Conservation (phyloP, 371 early-diverging fungal species). For the Funneliformis caledonium region DNA sequence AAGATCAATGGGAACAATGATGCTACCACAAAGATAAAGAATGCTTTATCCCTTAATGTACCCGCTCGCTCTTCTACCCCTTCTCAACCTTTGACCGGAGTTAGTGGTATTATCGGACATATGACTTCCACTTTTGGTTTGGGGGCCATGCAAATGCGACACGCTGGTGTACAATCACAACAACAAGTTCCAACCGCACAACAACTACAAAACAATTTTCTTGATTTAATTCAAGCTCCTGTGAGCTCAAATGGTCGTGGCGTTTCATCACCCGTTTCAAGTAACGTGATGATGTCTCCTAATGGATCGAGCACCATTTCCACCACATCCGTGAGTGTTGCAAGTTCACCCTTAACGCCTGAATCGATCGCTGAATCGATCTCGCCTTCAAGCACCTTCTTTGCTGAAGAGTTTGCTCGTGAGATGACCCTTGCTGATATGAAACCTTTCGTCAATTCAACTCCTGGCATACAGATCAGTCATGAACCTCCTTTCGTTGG, state of each 20-base stretch:
- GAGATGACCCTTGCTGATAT: neutral
- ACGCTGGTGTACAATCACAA: neutral
- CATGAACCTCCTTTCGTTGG: neutral
- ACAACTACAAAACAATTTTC: neutral
- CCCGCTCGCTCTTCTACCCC: neutral
- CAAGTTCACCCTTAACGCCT: neutral
- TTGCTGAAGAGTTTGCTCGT: slow-evolving; percentile 12
- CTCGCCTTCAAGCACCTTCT: neutral
- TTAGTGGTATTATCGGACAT: neutral
- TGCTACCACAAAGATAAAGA: slow-evolving; percentile 26
- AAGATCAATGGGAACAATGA: slow-evolving; percentile 27
- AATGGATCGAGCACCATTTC: neutral
- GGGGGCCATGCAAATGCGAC: neutral
- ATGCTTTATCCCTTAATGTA: neutral
- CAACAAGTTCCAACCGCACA: neutral
- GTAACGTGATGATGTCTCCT: neutral
- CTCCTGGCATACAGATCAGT: neutral
- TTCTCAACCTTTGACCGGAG: neutral
- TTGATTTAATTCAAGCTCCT: neutral
- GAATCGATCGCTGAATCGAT: neutral
- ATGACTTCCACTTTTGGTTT: neutral
- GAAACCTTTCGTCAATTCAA: neutral
- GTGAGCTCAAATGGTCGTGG: neutral
- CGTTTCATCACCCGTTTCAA: neutral
- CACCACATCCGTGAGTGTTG: neutral